These are phyloP conservation scores for Podaxis sp. DNA, from an alignment of 768 basidiomycete genomes.

Conservation along the genomic window DNA sequence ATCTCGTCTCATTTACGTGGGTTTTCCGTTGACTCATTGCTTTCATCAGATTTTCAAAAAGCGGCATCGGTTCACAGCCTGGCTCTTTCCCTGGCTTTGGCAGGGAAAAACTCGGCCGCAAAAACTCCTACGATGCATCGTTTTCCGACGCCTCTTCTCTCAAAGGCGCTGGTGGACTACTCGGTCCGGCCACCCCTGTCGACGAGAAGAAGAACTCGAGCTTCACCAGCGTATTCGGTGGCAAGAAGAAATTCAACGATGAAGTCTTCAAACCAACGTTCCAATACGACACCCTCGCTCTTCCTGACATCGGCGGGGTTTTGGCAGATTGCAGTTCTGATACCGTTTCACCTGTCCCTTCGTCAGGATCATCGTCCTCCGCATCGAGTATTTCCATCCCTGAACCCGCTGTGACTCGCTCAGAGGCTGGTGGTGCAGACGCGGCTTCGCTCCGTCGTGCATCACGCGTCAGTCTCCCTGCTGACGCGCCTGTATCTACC, in stretches of 20 bases:
- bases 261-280: constrained; percentile 31
- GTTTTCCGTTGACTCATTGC: not conserved
- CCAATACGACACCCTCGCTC: constrained; percentile 35
- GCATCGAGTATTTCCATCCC: constrained; percentile 33
- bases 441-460: constrained; percentile 28
- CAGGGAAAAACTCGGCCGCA: constrained; percentile 9
- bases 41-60: constrained; percentile 15
- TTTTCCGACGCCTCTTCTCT: constrained; percentile 6
- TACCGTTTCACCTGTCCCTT: constrained; percentile 25
- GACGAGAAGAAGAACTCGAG: not conserved
- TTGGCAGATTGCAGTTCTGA: constrained; percentile 35
- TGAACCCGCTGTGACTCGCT: constrained; percentile 23
- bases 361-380: constrained; percentile 35
- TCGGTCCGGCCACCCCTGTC: not conserved
- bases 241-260: constrained; percentile 36
- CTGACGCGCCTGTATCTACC: not conserved
- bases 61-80: constrained; percentile 1
- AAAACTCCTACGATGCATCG: constrained; percentile 1
- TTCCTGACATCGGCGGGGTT: constrained; percentile 39
- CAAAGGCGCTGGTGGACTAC: not conserved
- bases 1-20: not conserved
- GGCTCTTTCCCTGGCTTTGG: not conserved
- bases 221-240: constrained; percentile 41
- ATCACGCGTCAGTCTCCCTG: constrained; percentile 10
- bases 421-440: constrained; percentile 24